Base-by-base conservation (phyloP, 2,329 filamentous ascomycete species). In the Fonsecaea nubica region DNA sequence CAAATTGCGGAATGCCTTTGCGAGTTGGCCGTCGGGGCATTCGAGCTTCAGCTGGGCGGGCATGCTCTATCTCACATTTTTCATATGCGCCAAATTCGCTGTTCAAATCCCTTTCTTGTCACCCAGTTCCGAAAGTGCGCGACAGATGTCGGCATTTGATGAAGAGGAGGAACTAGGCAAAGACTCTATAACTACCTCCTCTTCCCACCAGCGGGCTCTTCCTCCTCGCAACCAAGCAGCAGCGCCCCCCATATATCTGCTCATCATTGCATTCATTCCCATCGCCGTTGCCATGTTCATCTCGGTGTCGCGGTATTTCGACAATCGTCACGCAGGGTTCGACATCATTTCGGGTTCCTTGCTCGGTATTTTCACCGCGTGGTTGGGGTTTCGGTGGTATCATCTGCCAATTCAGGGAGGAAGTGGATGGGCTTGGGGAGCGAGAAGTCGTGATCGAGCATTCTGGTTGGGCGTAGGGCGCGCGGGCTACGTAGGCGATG, bases 241-340 rank as follows among this genome's bases (percentile, higher is more conserved):
- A 1, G 90, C 93, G 0, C 92, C 93, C 0, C 93, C 93, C 0
- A 81, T 93, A 7, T 94, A 92, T 75, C 87, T 95, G 2, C 83
- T 96, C 12, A 80, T 89, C 53, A 77, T 94, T 38, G 70, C 69
- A 13, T 81, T 92, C 18, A 78, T 92, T 1, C 93, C 93, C 2
- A 86, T 93, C 70, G 90, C 88, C 64, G 81, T 87, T 1, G 90
- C 93, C 4, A 86, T 93, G 69, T 97, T 93, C 80, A 90, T 97
- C 69, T 85, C 90, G n/a, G 87, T 89, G 33, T 94, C 92, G 1
- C 90, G 94, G 10, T 98, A 90, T 86, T 93, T 90, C 66, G 90
- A 97, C 77, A 96, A 90, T 80, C 88, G 92, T 45, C 94, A 98
- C 77, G 91, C 94, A 76, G 93, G 90, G n/a, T 94, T 97, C 76